Conservation (phyloP, 2,329 filamentous ascomycete genomes). For the Alternaria viburni region DNA sequence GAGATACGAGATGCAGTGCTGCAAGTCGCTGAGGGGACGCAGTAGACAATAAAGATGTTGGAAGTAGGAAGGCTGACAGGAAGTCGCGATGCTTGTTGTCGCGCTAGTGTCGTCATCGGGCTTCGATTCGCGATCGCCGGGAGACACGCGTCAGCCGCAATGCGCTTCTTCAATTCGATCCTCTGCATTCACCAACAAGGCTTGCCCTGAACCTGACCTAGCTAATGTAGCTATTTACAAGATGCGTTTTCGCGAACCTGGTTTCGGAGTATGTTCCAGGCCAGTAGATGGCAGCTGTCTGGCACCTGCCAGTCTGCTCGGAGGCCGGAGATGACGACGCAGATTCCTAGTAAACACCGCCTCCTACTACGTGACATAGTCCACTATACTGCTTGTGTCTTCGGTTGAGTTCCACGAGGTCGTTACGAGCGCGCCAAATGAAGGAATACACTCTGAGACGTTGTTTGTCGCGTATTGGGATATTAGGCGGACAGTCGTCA, state of each 20-base stretch:
- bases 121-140: constrained; percentile 4
- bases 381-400: not conserved
- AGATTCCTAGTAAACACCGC: not conserved
- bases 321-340: not conserved
- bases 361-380: not conserved
- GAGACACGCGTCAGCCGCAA: constrained; percentile 14
- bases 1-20: not conserved
- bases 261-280: not conserved
- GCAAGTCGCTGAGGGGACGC: not conserved
- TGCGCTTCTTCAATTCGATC: not conserved
- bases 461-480: not conserved
- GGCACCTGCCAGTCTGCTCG: not conserved
- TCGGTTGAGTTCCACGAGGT: not conserved
- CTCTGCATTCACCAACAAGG: constrained; percentile 10
- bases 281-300: not conserved
- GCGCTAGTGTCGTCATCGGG: constrained; percentile 10
- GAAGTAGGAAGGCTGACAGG: constrained; percentile 10
- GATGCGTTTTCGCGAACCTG: not conserved
- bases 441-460: not conserved
- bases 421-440: not conserved
- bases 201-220: not conserved
- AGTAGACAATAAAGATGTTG: not conserved
- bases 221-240: not conserved
- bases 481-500: not conserved
- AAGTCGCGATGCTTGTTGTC: constrained; percentile 6